Conservation (phyloP, 2,329 filamentous ascomycete species). For the Plenodomus tracheiphilus region DNA sequence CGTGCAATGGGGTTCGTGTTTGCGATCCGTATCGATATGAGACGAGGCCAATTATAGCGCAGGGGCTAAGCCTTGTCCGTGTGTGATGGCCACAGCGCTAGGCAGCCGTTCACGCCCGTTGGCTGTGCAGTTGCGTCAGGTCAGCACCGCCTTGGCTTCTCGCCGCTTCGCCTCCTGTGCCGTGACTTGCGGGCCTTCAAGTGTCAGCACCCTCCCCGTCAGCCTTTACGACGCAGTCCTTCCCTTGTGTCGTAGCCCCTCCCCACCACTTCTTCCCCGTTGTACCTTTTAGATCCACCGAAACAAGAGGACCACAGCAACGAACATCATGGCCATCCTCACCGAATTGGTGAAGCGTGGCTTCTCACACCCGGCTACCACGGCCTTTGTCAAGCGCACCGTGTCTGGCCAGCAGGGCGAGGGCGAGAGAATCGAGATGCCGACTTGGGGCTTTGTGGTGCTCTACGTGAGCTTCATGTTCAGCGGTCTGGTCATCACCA, state of each 20-base stretch:
- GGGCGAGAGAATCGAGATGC: constrained; percentile 26
- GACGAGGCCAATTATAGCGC: constrained; percentile 22
- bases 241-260: constrained; percentile 6
- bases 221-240: constrained; percentile 1
- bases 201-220: constrained; percentile 2
- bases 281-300: neutral
- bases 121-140: constrained; percentile 11
- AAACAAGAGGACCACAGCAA: neutral
- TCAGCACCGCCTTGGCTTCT: constrained; percentile 9
- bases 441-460: constrained; percentile 32
- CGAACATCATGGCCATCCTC: constrained; percentile 24
- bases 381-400: constrained; percentile 34
- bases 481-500: constrained; percentile 48
- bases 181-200: constrained; percentile 12
- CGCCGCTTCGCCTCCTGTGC: constrained; percentile 22
- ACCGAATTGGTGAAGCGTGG: constrained; percentile 37
- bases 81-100: constrained; percentile 7
- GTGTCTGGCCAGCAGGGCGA: constrained; percentile 10
- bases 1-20: neutral
- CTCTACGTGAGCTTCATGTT: constrained; percentile 42
- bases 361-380: constrained; percentile 29
- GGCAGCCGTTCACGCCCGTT: constrained; percentile 10
- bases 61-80: constrained; percentile 10
- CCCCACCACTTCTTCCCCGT: constrained; percentile 1
- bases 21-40: neutral